These are phyloP conservation scores for Acorus gramineus DNA, from an alignment of 106 monocot species.

Conservation along the genomic window DNA sequence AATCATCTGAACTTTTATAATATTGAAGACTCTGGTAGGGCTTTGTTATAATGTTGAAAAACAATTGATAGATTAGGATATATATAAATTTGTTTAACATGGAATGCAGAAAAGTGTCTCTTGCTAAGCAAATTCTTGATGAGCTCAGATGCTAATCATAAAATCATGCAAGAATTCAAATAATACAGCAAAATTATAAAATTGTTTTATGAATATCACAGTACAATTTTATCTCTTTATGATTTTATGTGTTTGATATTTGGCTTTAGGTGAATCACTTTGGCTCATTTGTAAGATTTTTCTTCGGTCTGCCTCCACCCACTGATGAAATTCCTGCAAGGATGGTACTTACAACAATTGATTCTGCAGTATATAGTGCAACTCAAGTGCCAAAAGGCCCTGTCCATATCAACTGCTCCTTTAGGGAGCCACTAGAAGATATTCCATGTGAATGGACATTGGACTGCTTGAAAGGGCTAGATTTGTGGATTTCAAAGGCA, in stretches of 20 bases:
- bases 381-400: slow-evolving; percentile 64
- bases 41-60: too few species aligned
- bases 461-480: slow-evolving; percentile 61
- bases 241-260: not conserved
- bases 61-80: too few species aligned
- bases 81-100: too few species aligned
- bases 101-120: too few species aligned
- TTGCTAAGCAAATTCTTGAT: too few species aligned
- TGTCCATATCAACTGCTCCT: slow-evolving; percentile 82
- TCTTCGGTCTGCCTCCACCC: slow-evolving; percentile 74
- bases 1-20: too few species aligned
- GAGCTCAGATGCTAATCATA: too few species aligned
- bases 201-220: too few species aligned
- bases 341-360: slow-evolving; percentile 87
- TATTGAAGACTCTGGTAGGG: too few species aligned
- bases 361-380: slow-evolving; percentile 62
- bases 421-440: slow-evolving; percentile 75
- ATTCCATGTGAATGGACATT: slow-evolving; percentile 36
- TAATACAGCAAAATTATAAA: too few species aligned
- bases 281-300: slow-evolving; percentile 71
- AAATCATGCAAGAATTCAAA: too few species aligned
- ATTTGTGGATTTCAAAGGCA: slow-evolving; percentile 48
- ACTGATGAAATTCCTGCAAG: slow-evolving; percentile 67
- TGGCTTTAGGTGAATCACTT: slow-evolving; percentile 75
- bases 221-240: too few species aligned